Conservation (phyloP, 2,329 filamentous ascomycete species). For the Penicillium sp. region DNA sequence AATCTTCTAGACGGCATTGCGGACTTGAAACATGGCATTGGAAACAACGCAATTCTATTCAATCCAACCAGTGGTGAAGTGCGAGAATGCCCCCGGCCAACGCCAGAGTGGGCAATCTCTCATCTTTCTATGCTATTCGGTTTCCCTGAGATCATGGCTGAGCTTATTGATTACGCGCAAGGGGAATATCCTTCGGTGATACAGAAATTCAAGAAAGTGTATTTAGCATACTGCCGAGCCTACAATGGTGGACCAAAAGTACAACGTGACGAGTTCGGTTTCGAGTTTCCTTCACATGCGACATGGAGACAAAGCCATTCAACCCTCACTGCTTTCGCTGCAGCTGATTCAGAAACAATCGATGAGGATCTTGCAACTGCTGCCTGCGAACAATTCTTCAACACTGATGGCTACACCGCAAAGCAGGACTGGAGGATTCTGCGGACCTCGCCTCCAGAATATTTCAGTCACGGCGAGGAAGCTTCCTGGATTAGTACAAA, state of each 20-base stretch:
- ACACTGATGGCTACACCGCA: slow-evolving; percentile 11
- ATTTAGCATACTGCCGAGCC: slow-evolving; percentile 13
- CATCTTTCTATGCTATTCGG: slow-evolving; percentile 18
- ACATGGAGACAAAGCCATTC: slow-evolving; percentile 19
- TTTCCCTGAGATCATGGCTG: slow-evolving; percentile 14
- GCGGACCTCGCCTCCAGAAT: slow-evolving; percentile 6
- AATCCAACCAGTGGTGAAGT: slow-evolving; percentile 12
- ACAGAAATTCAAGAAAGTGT: slow-evolving; percentile 11
- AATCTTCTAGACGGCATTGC: slow-evolving; percentile 12
- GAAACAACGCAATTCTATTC: slow-evolving; percentile 13
- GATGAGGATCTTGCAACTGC: slow-evolving; percentile 2
- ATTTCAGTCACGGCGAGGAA: slow-evolving; percentile 6
- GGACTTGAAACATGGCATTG: slow-evolving; percentile 11
- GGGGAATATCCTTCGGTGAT: background rate
- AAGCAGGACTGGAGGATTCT: slow-evolving; percentile 9
- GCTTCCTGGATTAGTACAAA: slow-evolving; percentile 13
- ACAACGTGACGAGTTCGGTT: slow-evolving; percentile 12
- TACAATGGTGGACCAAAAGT: slow-evolving; percentile 13
- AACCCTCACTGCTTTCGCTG: slow-evolving; percentile 16
- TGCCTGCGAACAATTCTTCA: slow-evolving; percentile 17
- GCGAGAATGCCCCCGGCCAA: slow-evolving; percentile 11
- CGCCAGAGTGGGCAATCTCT: slow-evolving; percentile 15
- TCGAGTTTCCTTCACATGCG: slow-evolving; percentile 13
- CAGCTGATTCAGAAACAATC: background rate
- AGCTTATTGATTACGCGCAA: slow-evolving; percentile 7